Conservation (phyloP, 2,329 filamentous ascomycete genomes). For the Epichloe aotearoae region DNA sequence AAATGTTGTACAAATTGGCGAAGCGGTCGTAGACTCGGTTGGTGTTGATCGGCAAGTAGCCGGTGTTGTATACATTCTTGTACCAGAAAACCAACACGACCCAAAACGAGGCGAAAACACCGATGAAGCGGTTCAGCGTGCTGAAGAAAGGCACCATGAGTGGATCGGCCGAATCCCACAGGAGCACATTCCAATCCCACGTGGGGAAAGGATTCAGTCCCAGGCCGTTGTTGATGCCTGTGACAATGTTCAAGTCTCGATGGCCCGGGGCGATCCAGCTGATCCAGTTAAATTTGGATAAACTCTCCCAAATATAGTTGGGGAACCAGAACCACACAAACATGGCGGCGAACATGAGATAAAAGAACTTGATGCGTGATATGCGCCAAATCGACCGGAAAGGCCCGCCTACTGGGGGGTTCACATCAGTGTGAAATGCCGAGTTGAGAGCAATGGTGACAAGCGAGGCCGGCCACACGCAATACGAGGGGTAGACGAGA, state of each 20-base stretch:
- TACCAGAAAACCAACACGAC: slow-evolving; percentile 46
- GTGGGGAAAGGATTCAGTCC: slow-evolving; percentile 33
- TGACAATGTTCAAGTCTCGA: slow-evolving; percentile 27
- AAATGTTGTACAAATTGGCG: slow-evolving; percentile 33
- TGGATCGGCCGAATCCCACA: slow-evolving; percentile 29
- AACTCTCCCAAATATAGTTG: slow-evolving; percentile 37
- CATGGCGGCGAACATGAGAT: slow-evolving; percentile 35
- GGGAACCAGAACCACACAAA: slow-evolving; percentile 48
- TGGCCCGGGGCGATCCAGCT: slow-evolving; percentile 40
- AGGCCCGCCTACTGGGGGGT: slow-evolving; percentile 27
- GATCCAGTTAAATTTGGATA: slow-evolving; percentile 43
- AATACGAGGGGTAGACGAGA: slow-evolving; percentile 41
- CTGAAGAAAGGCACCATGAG: slow-evolving; percentile 41
- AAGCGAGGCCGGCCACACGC: slow-evolving; percentile 44
- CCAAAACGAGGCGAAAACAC: slow-evolving; percentile 40
- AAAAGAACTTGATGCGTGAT: slow-evolving; percentile 39
- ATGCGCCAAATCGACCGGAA: slow-evolving; percentile 31
- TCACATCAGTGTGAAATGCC: slow-evolving; percentile 35
- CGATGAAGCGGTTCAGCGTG: slow-evolving; percentile 48
- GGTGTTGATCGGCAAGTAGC: slow-evolving; percentile 40
- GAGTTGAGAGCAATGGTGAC: slow-evolving; percentile 41
- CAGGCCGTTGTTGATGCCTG: slow-evolving; percentile 30
- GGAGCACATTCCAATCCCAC: slow-evolving; percentile 34
- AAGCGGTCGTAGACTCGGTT: slow-evolving; percentile 38
- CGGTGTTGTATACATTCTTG: slow-evolving; percentile 42